Conservation (phyloP, 176 grass and related monocot genomes). For the Carex parvula region DNA sequence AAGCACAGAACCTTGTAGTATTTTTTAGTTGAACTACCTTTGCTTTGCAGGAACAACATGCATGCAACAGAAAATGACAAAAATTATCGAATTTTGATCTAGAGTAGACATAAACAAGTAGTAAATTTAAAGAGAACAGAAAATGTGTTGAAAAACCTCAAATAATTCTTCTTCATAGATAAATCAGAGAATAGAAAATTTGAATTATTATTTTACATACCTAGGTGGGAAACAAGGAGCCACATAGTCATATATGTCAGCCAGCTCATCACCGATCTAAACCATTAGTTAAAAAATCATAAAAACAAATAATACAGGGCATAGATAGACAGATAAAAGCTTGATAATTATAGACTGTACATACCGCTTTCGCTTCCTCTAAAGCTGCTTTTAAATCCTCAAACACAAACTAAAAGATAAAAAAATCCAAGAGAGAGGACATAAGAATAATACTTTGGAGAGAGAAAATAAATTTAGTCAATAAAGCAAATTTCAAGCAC, state of each 20-base stretch:
- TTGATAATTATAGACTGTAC: slow-evolving; percentile 13
- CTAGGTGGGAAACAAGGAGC: slow-evolving; percentile 99
- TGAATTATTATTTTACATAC: slow-evolving; percentile 38
- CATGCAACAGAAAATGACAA: background rate
- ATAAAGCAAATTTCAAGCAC: slow-evolving; percentile 34
- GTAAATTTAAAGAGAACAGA: background rate
- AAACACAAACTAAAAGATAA: slow-evolving; percentile 65
- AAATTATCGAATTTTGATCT: background rate
- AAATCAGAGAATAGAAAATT: background rate
- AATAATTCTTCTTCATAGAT: no score
- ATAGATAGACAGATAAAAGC: background rate
- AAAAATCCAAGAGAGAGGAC: slow-evolving; percentile 35
- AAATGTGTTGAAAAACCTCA: no score
- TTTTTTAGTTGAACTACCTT: background rate
- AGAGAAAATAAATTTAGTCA: slow-evolving; percentile 24
- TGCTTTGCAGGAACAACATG: slow-evolving; percentile 1
- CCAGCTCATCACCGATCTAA: slow-evolving; percentile 97
- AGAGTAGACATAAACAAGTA: background rate
- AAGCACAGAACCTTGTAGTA: background rate
- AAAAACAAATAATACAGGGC: background rate
- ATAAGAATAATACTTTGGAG: slow-evolving; percentile 18
- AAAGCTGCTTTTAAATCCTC: slow-evolving; percentile 97
- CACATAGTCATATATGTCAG: slow-evolving; percentile 99
- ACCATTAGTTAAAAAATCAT: slow-evolving; percentile 11
- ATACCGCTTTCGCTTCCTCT: slow-evolving; percentile 95